Evolutionary conservation across 345 rosid genomes (phyloP), one percentile per base, ranked within the genome.

Genomic region (Corchorus olitorius): DNA sequence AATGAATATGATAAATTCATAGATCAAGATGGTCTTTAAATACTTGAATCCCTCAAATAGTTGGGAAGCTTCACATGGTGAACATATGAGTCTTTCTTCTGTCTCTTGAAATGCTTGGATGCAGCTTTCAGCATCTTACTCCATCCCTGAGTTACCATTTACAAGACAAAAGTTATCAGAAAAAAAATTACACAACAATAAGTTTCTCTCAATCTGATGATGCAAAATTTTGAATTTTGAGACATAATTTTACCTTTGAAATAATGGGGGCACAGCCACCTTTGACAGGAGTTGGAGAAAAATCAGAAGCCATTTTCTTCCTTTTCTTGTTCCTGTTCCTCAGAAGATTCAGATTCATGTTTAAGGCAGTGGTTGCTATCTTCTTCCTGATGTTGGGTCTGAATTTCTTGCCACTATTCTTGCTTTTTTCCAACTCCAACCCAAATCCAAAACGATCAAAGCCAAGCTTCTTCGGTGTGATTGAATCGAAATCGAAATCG

Each of bases 21-120:
- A 4, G 4, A 4, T 27, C 64, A 27, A 11, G 17, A 37, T 14
- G 14, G 41, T 34, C 39, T 52, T 70, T 46, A 53, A 33, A 69
- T 50, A 33, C 1, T 34, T 70, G 33, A 70, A 52, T 52, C 60
- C 53, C 77, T 84, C 81, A 87, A 76, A 74, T 73, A 86, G 34
- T 73, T 86, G 71, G 88, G 84, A 61, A 91, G 83, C 88, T 83
- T 83, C 54, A 75, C 75, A 63, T 86, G 87, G 68, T 82, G 87
- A 61, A 52, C 75, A 8, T 72, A 22, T 8, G 83, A 39, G 5
- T 89, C 91, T 75, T 56, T 89, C 78, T 68, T 92, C 83, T 82
- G 88, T 76, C 82, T 92, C 94, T 91, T 94, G 84, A 92, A 91
- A 73, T 88, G 98, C 75, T 83, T 94, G 0, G 92, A 75, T 5